Evolutionary conservation across 306 rosid species (phyloP), one percentile per base, ranked within the genome.

Genomic region (Prunus mira): DNA sequence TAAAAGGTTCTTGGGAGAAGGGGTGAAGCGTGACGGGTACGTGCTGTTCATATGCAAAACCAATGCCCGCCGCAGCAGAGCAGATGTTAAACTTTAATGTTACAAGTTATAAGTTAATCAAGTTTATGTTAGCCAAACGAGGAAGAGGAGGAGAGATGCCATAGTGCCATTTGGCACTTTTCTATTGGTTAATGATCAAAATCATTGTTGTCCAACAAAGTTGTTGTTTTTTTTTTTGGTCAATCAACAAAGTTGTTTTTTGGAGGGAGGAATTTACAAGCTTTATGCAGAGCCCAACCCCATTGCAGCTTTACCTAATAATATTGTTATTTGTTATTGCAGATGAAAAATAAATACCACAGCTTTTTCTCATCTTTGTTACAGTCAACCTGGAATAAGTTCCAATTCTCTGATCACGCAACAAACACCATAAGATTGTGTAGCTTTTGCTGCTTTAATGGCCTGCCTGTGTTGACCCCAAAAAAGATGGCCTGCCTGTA

Each of bases 21-120:
- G 69, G 76, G 52, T 49, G 73, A 80, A 71, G 74, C 87, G 94
- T 89, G 90, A 76, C 94, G 91, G 90, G 82, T 82, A 86, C 90
- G 85, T 86, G 87, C 84, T 84, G 84, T 81, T 83, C 49, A 71
- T 65, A 27, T 75, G 11, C 71, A 67, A 79, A 79, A 75, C 76
- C 87, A 3, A 74, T 67, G 43, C 83, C 79, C 79, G 52, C 72
- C 67, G 69, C 17, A 38, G 43, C 52, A 47, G 12, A 17, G 73
- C 47, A 60, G 77, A 60, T 46, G 60, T 61, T 41, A 54, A 55
- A 34, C 38, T 55, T 38, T 56, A 56, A 60, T 62, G 43, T 62
- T 28, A 1, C 43, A 12, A 6, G 28, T 10, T 13, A 15, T 22
- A 73, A 57, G 22, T n/a, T 32, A 51, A 73, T 19, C 69, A 45